These are phyloP conservation scores for Spathaspora sp. DNA, from an alignment of 805 yeast genomes.

Conservation along the genomic window DNA sequence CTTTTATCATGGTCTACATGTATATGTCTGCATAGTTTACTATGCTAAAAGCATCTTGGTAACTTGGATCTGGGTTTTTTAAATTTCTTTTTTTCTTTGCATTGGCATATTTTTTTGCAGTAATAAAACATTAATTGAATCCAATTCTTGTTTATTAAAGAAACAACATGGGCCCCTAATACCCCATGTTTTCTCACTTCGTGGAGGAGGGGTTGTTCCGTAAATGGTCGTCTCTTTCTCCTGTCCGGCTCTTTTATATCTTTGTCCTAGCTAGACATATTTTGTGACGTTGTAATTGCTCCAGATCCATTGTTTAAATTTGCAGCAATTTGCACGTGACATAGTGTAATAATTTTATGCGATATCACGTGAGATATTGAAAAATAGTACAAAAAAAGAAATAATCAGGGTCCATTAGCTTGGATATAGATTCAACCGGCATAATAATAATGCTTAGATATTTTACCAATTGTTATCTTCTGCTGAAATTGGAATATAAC, in stretches of 20 bases:
- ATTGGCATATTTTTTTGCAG: not conserved
- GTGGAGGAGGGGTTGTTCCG: not conserved
- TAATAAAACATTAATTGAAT: not conserved
- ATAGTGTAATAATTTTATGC: not conserved
- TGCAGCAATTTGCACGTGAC: not conserved
- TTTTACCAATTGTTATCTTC: too few species aligned
- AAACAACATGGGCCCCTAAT: not conserved
- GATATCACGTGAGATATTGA: not conserved
- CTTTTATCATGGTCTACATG: not conserved
- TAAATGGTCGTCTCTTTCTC: not conserved
- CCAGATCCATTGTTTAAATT: not conserved
- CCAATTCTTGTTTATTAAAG: not conserved
- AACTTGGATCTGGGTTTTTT: not conserved
- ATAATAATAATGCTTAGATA: not conserved
- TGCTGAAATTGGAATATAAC: too few species aligned
- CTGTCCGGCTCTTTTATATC: too few species aligned
- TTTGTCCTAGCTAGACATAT: not conserved
- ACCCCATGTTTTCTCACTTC: not conserved
- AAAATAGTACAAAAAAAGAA: not conserved
- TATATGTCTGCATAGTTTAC: not conserved
- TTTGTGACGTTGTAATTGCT: not conserved
- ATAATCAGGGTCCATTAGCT: too few species aligned
- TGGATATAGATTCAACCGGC: not conserved
- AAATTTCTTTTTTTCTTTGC: not conserved
- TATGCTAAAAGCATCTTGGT: not conserved